Evolutionary conservation across 208 protist genomes (phyloP).

Genomic region (Crithidia expoeki): DNA sequence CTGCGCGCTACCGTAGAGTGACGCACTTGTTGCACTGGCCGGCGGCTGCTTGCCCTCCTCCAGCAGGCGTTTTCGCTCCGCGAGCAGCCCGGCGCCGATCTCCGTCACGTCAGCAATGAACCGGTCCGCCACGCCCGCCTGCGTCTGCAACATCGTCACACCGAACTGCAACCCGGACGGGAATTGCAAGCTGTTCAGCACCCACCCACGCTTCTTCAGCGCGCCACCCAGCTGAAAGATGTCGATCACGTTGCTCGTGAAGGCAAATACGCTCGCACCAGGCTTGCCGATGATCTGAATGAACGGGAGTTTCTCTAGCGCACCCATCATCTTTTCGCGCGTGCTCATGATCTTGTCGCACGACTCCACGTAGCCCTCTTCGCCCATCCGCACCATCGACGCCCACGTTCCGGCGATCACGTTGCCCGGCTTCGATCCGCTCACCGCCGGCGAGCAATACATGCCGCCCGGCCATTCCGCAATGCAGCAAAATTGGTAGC

Average conservation of each 20-base stretch:
- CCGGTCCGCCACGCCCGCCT: constrained; percentile 58
- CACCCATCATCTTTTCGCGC: constrained; percentile 78
- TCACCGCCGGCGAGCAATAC: constrained; percentile 97
- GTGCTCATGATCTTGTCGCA: constrained; percentile 83
- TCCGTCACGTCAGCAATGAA: constrained; percentile 82
- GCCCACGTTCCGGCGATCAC: constrained; percentile 97
- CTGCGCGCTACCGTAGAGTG: constrained; percentile 94
- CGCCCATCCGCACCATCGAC: constrained; percentile 93
- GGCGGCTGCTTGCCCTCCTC: constrained; percentile 43
- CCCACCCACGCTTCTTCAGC: constrained; percentile 91
- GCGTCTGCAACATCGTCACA: constrained; percentile 90
- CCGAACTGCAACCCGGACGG: constrained; percentile 93
- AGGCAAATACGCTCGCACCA: constrained; percentile 87
- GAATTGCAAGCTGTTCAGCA: constrained; percentile 95
- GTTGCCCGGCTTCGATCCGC: constrained; percentile 95
- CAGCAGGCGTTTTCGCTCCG: constrained; percentile 37
- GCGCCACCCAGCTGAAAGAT: constrained; percentile 90
- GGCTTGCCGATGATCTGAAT: constrained; percentile 90
- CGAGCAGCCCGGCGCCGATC: constrained; percentile 48
- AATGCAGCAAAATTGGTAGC: constrained; percentile 95
- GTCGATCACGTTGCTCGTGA: constrained; percentile 83
- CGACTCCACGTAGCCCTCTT: constrained; percentile 84
- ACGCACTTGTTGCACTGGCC: constrained; percentile 50
- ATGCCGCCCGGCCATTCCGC: constrained; percentile 98
- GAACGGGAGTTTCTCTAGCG: constrained; percentile 61